Conservation (phyloP, 805 yeast species). For the Candida patagonica region DNA sequence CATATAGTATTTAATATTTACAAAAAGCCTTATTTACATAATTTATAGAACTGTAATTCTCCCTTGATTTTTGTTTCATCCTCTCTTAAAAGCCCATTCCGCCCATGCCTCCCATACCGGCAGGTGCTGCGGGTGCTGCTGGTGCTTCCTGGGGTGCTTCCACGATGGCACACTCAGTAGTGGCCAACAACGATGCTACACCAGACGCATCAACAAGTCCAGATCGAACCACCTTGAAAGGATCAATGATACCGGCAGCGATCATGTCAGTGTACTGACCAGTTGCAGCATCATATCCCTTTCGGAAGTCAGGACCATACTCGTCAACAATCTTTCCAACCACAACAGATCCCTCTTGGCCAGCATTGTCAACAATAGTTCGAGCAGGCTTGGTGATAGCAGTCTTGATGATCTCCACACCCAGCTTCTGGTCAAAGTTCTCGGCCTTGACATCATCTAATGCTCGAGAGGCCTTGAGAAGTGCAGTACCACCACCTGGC, state of each 20-base stretch:
- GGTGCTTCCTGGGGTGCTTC: conserved; percentile 78
- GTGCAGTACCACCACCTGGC: conserved; percentile 99
- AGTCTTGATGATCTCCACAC: conserved; percentile 84
- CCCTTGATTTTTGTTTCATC: background rate
- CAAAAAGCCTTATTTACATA: conserved; percentile 3
- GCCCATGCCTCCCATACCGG: conserved; percentile 42
- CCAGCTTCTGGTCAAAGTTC: conserved; percentile 94
- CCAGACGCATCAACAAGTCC: conserved; percentile 96
- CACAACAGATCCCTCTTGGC: conserved; percentile 94
- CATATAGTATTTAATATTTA: too few relatives aligned
- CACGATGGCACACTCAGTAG: conserved; percentile 97
- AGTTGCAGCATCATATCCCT: conserved; percentile 86
- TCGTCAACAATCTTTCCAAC: conserved; percentile 71
- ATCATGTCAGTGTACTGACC: conserved; percentile 95
- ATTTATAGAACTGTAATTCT: too few relatives aligned
- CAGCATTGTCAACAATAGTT: conserved; percentile 93
- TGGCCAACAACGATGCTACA: conserved; percentile 93
- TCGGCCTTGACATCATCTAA: conserved; percentile 62
- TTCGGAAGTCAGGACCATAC: conserved; percentile 63
- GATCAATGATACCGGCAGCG: conserved; percentile 95
- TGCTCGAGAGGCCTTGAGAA: conserved; percentile 78
- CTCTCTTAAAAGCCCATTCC: conserved; percentile 15
- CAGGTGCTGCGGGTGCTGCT: conserved; percentile 49
- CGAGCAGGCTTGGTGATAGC: conserved; percentile 95
- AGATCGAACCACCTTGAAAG: conserved; percentile 94